These are phyloP conservation scores for Hordeum vulgare DNA, from an alignment of 176 grass and related monocot genomes.

Conservation along the genomic window DNA sequence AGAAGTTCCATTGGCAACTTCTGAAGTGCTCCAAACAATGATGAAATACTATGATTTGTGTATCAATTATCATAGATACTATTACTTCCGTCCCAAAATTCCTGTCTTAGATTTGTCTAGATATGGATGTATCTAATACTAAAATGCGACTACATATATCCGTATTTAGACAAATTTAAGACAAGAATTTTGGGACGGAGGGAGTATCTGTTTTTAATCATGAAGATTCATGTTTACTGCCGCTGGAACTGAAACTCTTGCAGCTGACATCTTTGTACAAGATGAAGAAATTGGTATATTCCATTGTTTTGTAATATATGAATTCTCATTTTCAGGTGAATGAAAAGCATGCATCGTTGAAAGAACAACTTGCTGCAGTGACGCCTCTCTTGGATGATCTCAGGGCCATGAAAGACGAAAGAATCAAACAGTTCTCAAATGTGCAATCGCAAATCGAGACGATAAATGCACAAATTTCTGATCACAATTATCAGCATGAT, in stretches of 20 bases:
- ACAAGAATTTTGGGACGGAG: too few species aligned
- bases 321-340: conserved; percentile 47
- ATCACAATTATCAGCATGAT: conserved; percentile 30
- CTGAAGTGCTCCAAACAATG: neutral
- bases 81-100: too few species aligned
- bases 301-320: neutral
- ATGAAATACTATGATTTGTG: neutral
- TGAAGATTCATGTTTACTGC: neutral
- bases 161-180: too few species aligned
- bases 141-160: too few species aligned
- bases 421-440: conserved; percentile 64
- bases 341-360: conserved; percentile 60
- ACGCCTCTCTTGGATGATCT: conserved; percentile 84
- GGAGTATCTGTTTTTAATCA: neutral
- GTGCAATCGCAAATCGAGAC: conserved; percentile 75
- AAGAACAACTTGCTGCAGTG: conserved; percentile 65
- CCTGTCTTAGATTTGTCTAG: too few species aligned
- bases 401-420: conserved; percentile 74
- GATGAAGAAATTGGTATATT: neutral
- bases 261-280: neutral
- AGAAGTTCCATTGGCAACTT: too few species aligned
- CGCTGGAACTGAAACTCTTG: neutral
- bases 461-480: conserved; percentile 76
- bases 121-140: too few species aligned
- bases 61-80: neutral